Base-by-base conservation (phyloP, 352 stramenopile genomes). In the Phytophthora sansomeana region DNA sequence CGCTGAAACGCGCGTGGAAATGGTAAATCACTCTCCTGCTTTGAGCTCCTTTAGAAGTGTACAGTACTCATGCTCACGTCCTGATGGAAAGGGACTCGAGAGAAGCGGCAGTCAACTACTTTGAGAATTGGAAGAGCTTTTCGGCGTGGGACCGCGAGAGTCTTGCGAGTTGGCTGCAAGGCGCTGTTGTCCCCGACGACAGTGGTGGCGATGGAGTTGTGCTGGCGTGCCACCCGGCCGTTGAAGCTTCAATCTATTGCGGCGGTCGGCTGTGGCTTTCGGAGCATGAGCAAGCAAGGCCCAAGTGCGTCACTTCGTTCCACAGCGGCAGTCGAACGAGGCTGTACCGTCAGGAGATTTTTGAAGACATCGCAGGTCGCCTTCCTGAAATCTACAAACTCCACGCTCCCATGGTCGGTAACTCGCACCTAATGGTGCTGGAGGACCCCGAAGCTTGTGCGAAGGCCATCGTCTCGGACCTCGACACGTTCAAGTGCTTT, bases 381-480 rank as follows among this genome's bases (percentile, higher is more conserved):
- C 43, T 65, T 16, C 78, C 78, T 30, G 13, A 67, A 6, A 58
- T 77, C 9, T 83, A 82, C 54, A 63, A 48, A 13, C 39, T 55
- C 3, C 44, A 64, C 13, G 16, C 14, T 9, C 52, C 65, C 6
- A 67, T 86, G 32, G 35, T 36, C 13, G 58, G 58, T 28, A 73
- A 44, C 14, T 69, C 66, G 26, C 78, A 86, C 24, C 28, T 77
- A 44, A 67, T 86, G 49, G 67, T 82, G 30, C 43, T 82, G 36
- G 75, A 86, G 44, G 78, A 83, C 43, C 69, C 74, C 3, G 60
- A 72, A 36, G 61, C 58, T 2, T 84, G 67, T 17, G 71, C 75
- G 9, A 58, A 59, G 4, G 67, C 66, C 35, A 83, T 88, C 14
- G 32, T 75, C 1, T 24, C 42, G 13, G 61, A 72, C 41, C 46